Evolutionary conservation across 805 yeast species (phyloP).

Genomic region (Hanseniaspora mollemarum): DNA sequence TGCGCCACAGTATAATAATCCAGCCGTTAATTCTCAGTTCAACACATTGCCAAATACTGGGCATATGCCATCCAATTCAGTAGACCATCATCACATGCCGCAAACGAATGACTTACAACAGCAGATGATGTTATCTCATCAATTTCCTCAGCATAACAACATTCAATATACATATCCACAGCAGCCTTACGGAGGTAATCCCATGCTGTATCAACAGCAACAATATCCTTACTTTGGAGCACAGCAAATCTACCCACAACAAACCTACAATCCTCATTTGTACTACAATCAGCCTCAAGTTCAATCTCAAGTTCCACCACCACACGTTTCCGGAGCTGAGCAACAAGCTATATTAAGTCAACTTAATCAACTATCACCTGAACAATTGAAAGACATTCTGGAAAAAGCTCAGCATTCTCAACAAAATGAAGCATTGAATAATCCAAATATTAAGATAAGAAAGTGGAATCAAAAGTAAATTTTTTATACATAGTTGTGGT

Average conservation of each 20-base stretch:
- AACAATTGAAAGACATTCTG: neutral
- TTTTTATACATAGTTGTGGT: neutral
- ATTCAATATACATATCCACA: conserved; percentile 2
- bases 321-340: neutral
- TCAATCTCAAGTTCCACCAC: neutral
- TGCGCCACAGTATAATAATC: too few species aligned
- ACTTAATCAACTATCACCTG: neutral
- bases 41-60: too few species aligned
- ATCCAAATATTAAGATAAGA: neutral
- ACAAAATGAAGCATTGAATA: too few species aligned
- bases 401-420: neutral
- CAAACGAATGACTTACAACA: too few species aligned
- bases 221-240: conserved; percentile 4
- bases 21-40: too few species aligned
- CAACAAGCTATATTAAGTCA: neutral
- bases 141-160: conserved; percentile 13
- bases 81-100: too few species aligned
- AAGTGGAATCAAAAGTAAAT: conserved; percentile 1
- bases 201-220: neutral
- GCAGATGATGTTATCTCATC: neutral
- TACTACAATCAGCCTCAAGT: neutral
- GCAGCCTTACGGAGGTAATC: neutral
- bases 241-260: conserved; percentile 15
- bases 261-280: neutral
- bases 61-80: too few species aligned